Evolutionary conservation across 345 rosid genomes (phyloP).

Genomic region (Eutrema heterophyllum): DNA sequence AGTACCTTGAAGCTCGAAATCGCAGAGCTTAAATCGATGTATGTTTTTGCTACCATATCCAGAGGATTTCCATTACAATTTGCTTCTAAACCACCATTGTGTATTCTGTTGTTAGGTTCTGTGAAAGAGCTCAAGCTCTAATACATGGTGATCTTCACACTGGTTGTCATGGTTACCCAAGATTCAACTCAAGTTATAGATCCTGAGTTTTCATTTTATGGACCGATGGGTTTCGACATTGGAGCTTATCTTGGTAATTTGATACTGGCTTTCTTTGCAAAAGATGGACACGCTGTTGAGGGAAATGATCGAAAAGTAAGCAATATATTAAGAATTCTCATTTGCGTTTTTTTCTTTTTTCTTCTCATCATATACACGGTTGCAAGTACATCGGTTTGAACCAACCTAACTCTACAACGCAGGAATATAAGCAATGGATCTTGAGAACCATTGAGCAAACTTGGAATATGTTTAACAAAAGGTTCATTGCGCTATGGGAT

Average conservation of each 20-base stretch:
- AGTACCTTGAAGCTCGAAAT: slow-evolving; percentile 65
- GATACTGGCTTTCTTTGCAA: slow-evolving; percentile 82
- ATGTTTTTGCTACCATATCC: slow-evolving; percentile 16
- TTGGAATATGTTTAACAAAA: slow-evolving; percentile 65
- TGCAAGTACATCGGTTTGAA: not conserved
- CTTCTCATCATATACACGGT: not conserved
- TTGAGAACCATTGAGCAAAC: slow-evolving; percentile 65
- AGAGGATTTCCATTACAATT: not conserved
- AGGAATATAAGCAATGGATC: slow-evolving; percentile 80
- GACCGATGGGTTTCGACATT: slow-evolving; percentile 92
- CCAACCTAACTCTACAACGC: slow-evolving; percentile 7
- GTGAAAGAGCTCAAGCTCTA: slow-evolving; percentile 92
- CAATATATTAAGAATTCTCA: not conserved
- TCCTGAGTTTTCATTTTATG: slow-evolving; percentile 87
- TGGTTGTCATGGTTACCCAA: slow-evolving; percentile 81
- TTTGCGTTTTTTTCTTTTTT: not conserved
- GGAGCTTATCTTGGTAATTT: slow-evolving; percentile 93
- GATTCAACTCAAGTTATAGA: slow-evolving; percentile 90
- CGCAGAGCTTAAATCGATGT: slow-evolving; percentile 88
- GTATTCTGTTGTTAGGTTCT: slow-evolving; percentile 49
- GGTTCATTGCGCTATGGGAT: slow-evolving; percentile 68
- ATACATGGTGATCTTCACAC: slow-evolving; percentile 98
- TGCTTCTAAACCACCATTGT: not conserved
- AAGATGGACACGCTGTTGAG: slow-evolving; percentile 74
- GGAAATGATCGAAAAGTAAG: slow-evolving; percentile 69